Evolutionary conservation across 1,284 basidiomycete species (phyloP), one percentile per base, ranked within the genome.

Genomic region (Schizophyllum amplum): DNA sequence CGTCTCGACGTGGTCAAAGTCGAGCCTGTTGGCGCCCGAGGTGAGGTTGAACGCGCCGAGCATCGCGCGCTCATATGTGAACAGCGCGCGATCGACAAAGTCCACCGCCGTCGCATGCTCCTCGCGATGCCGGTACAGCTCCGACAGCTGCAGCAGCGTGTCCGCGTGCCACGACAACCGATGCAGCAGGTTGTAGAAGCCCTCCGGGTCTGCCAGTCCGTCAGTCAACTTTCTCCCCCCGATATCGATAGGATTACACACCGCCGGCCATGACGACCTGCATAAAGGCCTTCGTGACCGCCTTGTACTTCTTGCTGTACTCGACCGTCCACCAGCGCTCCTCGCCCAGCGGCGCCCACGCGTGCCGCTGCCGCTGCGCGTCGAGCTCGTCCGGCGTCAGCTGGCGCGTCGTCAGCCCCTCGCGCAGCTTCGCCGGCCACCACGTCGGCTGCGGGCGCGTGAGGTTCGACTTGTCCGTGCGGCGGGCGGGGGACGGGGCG

Each of bases 261-360:
- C 92, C 88, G 66, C 91, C 91, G 11, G 86, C 85, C 67, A 83
- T 75, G 27, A 94, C 90, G 42, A 84, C 83, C 49, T 83, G 80
- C 70, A 94, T 82, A 69, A 96, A 96, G 52, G 84, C 80, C 65
- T 81, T 81, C 9, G 92, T 92, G 56, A 86, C 78, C 24, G 86
- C 84, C 62, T 86, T 87, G 70, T 95, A 97, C 59, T 81, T 81
- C 59, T 84, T 86, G 62, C 85, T 86, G 66, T 94, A 95, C 64
- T 92, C 89, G 33, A 92, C 86, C 0, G 89, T 91, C 83, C 86
- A 95, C 82, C 91, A 90, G 65, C 81, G 84, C 68, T 93, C 91
- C 6, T 79, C 76, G 4, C 71, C 65, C 48, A 50, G 22, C 0
- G 69, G 63, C 9, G 67, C 67, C 75, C 80, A 76, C 15, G 68